Evolutionary conservation across 179 eudicot species (phyloP).

Genomic region (Gypsophila paniculata): DNA sequence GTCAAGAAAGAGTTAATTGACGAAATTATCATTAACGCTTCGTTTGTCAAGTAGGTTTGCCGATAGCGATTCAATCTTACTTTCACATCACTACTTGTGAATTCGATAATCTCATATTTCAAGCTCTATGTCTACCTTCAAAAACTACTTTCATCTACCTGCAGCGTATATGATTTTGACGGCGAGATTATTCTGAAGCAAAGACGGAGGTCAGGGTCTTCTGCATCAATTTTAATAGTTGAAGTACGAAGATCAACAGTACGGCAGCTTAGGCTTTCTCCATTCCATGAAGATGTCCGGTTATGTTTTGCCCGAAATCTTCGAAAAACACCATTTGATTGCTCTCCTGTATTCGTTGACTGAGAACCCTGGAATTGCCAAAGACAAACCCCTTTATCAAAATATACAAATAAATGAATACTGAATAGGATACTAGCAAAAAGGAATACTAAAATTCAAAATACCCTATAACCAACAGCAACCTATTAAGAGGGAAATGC

Average conservation of each 20-base stretch:
- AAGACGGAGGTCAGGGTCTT: conserved; percentile 78
- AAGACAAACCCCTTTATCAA: conserved; percentile 8
- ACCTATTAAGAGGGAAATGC: background rate
- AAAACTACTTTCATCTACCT: conserved; percentile 38
- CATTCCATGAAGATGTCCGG: conserved; percentile 60
- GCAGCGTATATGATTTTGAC: conserved; percentile 71
- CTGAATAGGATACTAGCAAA: background rate
- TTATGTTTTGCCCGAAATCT: conserved; percentile 69
- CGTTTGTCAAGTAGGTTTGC: conserved; percentile 7
- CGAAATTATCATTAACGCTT: background rate
- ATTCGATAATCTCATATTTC: background rate
- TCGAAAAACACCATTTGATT: conserved; percentile 67
- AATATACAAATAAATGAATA: background rate
- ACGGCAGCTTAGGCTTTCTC: conserved; percentile 52
- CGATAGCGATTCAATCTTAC: background rate
- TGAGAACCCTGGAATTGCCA: conserved; percentile 47
- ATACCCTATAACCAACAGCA: background rate
- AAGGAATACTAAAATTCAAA: background rate
- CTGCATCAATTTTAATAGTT: conserved; percentile 85
- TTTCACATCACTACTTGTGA: background rate
- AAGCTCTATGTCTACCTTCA: background rate
- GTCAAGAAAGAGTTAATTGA: background rate
- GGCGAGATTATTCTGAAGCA: conserved; percentile 96
- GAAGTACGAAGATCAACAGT: conserved; percentile 85
- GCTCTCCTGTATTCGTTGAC: conserved; percentile 44